Conservation (phyloP, 495 filamentous ascomycete species). For the Hypoxylon cercidicola region DNA sequence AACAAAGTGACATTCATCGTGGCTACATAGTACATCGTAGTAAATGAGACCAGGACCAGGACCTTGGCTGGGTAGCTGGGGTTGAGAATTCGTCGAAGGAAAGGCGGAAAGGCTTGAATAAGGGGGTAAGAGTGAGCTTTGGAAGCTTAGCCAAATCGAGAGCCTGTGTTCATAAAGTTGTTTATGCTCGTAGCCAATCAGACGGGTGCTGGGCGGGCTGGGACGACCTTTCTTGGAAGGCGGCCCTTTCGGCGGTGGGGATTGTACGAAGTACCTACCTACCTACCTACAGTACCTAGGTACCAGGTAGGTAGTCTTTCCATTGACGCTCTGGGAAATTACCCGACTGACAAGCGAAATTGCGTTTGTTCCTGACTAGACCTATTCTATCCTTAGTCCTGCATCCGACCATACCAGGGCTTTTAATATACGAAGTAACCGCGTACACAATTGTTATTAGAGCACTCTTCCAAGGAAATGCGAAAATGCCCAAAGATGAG, state of each 20-base stretch:
- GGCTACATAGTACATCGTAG: too few species aligned
- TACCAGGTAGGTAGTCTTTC: constrained; percentile 35
- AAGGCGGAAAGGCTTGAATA: constrained; percentile 18
- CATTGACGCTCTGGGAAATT: constrained; percentile 45
- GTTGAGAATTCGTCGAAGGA: constrained; percentile 22
- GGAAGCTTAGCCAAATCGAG: constrained; percentile 33
- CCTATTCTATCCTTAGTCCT: constrained; percentile 28
- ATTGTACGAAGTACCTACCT: background rate
- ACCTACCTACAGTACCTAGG: too few species aligned
- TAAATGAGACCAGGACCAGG: too few species aligned
- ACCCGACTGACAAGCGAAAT: constrained; percentile 44
- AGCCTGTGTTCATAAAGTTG: constrained; percentile 13
- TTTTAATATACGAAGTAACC: constrained; percentile 29
- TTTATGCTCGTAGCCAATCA: constrained; percentile 28
- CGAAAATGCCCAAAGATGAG: constrained; percentile 12
- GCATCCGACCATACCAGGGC: constrained; percentile 13
- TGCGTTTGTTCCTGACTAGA: constrained; percentile 33
- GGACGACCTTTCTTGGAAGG: constrained; percentile 29
- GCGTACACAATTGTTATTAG: constrained; percentile 27
- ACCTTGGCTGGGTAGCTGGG: too few species aligned
- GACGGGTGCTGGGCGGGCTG: constrained; percentile 2
- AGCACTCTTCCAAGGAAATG: constrained; percentile 5
- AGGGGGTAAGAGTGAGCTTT: background rate
- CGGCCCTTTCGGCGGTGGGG: constrained; percentile 25
- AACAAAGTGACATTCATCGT: constrained; percentile 23